A percentile compares a stretch with the other conserved stretches of the same genome.
Evolutionary conservation across 768 basidiomycete species (phyloP).

Genomic region (Neoboletus brunneissimus): DNA sequence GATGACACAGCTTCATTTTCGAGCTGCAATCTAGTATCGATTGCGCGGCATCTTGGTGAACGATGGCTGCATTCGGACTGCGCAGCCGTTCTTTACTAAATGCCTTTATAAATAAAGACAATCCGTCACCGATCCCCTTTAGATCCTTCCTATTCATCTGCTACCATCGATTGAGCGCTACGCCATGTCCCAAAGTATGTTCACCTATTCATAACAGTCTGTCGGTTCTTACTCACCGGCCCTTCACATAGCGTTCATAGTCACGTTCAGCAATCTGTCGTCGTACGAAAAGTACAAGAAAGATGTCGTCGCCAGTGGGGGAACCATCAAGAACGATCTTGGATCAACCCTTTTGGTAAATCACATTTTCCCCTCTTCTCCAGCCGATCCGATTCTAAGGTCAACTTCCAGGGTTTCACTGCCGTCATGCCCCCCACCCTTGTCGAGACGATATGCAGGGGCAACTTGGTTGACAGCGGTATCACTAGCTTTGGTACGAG

Average conservation of each 20-base stretch:
- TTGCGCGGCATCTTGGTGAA: not conserved
- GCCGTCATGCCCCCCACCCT: constrained; percentile 8
- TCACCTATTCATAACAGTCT: not conserved
- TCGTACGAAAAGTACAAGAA: constrained; percentile 16
- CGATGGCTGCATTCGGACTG: not conserved
- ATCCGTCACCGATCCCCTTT: not conserved
- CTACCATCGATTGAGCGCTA: not conserved
- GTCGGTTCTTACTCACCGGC: not conserved
- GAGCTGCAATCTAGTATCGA: too few relatives aligned
- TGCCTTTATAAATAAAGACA: not conserved
- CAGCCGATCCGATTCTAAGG: not conserved
- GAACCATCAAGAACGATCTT: constrained; percentile 14
- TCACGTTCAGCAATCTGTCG: constrained; percentile 1
- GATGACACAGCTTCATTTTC: not conserved
- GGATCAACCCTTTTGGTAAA: not conserved
- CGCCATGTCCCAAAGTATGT: constrained; percentile 23
- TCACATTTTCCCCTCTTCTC: not conserved
- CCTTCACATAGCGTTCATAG: constrained; percentile 5
- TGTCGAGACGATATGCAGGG: not conserved
- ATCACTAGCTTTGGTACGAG: constrained; percentile 15
- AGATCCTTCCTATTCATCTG: not conserved
- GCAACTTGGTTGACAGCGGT: not conserved
- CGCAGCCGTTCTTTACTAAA: not conserved
- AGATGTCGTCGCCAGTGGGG: not conserved
- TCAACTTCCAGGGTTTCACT: constrained; percentile 14